phyloP scores from a whole-genome alignment of 1,139 yeast genomes.

The Pichia sp. region DNA sequence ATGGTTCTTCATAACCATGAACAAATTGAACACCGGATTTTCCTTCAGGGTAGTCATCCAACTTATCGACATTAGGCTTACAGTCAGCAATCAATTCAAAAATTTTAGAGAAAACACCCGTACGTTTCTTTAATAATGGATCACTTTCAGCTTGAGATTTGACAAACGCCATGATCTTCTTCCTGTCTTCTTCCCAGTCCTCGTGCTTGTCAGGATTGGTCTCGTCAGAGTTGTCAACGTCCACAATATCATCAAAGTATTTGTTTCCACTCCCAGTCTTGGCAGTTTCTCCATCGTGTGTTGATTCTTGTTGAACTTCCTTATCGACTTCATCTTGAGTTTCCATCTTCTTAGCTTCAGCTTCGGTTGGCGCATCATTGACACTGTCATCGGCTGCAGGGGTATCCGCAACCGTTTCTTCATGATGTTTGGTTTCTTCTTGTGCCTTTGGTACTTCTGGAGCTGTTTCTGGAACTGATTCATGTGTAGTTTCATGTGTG shows the following conservation, averaged over 20 bases:
- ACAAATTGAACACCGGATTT: constrained; percentile 19
- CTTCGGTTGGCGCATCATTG: no score
- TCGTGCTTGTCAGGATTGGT: background rate
- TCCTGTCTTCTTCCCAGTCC: constrained; percentile 7
- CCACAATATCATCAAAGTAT: background rate
- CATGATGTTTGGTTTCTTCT: no score
- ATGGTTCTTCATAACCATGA: constrained; percentile 30
- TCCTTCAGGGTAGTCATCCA: constrained; percentile 30
- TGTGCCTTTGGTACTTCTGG: no score
- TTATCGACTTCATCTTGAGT: no score
- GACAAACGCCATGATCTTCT: constrained; percentile 14
- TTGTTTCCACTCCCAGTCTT: background rate
- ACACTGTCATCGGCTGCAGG: no score
- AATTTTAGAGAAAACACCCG: constrained; percentile 20
- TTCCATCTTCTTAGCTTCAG: no score
- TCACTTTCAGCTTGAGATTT: constrained; percentile 13
- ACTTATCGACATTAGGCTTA: constrained; percentile 29
- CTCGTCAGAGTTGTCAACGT: background rate
- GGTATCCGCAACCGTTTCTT: no score
- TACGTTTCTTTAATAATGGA: constrained; percentile 2
- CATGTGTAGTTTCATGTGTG: no score
- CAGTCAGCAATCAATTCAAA: constrained; percentile 27
- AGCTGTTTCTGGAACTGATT: background rate
- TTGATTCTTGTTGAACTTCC: no score
- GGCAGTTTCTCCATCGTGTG: background rate